phyloP scores from a whole-genome alignment of 2,329 filamentous ascomycete genomes.

The Ceratocystis eucalypticola region DNA sequence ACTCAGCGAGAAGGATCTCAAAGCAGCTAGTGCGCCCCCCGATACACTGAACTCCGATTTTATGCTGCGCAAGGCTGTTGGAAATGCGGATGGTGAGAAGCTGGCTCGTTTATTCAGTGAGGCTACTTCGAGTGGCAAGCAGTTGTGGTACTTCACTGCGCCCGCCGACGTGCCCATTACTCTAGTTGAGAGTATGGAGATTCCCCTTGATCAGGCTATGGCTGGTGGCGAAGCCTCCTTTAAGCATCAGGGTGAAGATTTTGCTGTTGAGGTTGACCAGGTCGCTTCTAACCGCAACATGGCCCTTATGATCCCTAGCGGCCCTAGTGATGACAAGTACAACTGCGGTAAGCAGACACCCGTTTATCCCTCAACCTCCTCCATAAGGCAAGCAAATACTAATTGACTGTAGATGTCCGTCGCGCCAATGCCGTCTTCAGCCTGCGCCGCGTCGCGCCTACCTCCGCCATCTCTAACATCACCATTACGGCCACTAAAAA shows the following conservation, averaged over 20 bases:
- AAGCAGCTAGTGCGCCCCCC: conserved; percentile 19
- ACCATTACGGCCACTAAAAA: conserved; percentile 22
- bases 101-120: conserved; percentile 43
- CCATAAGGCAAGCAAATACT: neutral
- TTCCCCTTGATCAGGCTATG: conserved; percentile 41
- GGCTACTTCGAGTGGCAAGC: conserved; percentile 51
- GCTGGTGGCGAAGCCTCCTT: conserved; percentile 39
- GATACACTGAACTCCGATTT: conserved; percentile 40
- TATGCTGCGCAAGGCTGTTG: conserved; percentile 36
- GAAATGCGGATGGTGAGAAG: conserved; percentile 31
- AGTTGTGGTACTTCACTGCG: conserved; percentile 69
- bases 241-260: conserved; percentile 50
- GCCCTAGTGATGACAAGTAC: conserved; percentile 17
- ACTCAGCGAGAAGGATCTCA: conserved; percentile 23
- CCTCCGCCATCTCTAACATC: conserved; percentile 3
- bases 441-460: conserved; percentile 14
- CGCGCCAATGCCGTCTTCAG: conserved; percentile 14
- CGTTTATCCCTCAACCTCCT: neutral
- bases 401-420: conserved; percentile 8
- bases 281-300: conserved; percentile 32
- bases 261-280: conserved; percentile 43
- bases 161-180: conserved; percentile 56
- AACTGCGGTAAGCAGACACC: conserved; percentile 14
- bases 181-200: conserved; percentile 49
- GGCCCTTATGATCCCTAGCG: conserved; percentile 17